Conservation (phyloP, 2,329 filamentous ascomycete species). For the Aspergillus cejpii region DNA sequence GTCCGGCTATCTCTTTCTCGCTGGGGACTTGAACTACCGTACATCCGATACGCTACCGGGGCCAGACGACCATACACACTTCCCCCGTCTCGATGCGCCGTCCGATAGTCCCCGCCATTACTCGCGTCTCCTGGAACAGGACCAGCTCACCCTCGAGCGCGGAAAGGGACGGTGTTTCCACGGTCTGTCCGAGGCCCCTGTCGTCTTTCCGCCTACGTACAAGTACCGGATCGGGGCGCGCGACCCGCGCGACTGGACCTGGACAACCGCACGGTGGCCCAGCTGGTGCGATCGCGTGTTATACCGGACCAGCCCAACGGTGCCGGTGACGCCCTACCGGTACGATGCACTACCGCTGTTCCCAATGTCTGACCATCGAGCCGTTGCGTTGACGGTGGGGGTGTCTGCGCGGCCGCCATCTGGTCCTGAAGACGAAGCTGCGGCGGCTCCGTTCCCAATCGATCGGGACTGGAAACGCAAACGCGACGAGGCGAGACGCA, state of each 20-base stretch:
- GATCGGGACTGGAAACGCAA: slow-evolving; percentile 52
- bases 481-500: slow-evolving; percentile 49
- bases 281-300: slow-evolving; percentile 91
- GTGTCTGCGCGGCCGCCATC: slow-evolving; percentile 52
- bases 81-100: slow-evolving; percentile 55
- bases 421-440: slow-evolving; percentile 30
- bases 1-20: slow-evolving; percentile 74
- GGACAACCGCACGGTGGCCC: slow-evolving; percentile 77
- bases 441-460: slow-evolving; percentile 51
- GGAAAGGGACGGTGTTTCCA: slow-evolving; percentile 65
- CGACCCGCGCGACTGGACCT: slow-evolving; percentile 54
- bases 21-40: slow-evolving; percentile 92
- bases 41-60: slow-evolving; percentile 62
- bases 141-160: slow-evolving; percentile 73
- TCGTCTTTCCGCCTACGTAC: slow-evolving; percentile 86
- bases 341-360: slow-evolving; percentile 75
- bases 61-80: slow-evolving; percentile 49
- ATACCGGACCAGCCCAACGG: slow-evolving; percentile 59
- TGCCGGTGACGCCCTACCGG: slow-evolving; percentile 47
- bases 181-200: slow-evolving; percentile 64
- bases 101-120: slow-evolving; percentile 54
- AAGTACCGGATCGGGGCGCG: slow-evolving; percentile 60
- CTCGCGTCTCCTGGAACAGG: slow-evolving; percentile 59
- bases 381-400: slow-evolving; percentile 65
- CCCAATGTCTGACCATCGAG: slow-evolving; percentile 77